phyloP scores from a whole-genome alignment of 2,329 filamentous ascomycete species.

The Arthrinium phaeospermum region DNA sequence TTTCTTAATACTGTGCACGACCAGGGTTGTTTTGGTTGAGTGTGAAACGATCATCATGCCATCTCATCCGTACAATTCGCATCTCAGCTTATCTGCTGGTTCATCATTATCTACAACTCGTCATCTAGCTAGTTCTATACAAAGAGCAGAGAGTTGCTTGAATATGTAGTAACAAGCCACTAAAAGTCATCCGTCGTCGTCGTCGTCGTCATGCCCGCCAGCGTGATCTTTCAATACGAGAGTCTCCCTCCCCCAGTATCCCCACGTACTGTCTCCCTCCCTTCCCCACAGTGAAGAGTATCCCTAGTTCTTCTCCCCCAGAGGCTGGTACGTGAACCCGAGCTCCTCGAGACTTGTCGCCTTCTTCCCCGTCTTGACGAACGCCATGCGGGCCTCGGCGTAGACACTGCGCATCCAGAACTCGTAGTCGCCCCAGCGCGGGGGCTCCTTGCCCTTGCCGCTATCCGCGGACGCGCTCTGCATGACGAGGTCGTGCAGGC shows the following conservation, averaged over 20 bases:
- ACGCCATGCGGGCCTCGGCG: constrained; percentile 72
- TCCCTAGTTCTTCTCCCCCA: constrained; percentile 8
- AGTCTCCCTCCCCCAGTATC: not conserved
- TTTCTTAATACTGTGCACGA: not conserved
- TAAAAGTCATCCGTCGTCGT: not conserved
- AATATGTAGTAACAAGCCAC: not conserved
- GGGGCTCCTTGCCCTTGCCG: constrained; percentile 68
- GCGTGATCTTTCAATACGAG: not conserved
- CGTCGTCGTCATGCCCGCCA: not conserved
- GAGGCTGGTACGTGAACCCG: constrained; percentile 64
- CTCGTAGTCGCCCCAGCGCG: constrained; percentile 72
- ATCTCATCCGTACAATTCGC: not conserved
- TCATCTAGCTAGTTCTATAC: not conserved
- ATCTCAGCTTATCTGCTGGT: not conserved
- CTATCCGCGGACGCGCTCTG: constrained; percentile 42
- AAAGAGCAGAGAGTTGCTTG: not conserved
- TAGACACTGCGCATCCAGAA: constrained; percentile 76
- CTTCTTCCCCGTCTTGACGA: constrained; percentile 67
- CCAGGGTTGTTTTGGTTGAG: not conserved
- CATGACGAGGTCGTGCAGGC: constrained; percentile 65
- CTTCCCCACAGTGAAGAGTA: no score
- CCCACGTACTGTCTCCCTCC: no score
- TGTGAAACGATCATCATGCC: not conserved
- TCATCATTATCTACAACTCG: not conserved
- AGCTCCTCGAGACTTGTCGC: constrained; percentile 74